phyloP scores from a whole-genome alignment of 441 rosid genomes.

The Jatropha podagrica region DNA sequence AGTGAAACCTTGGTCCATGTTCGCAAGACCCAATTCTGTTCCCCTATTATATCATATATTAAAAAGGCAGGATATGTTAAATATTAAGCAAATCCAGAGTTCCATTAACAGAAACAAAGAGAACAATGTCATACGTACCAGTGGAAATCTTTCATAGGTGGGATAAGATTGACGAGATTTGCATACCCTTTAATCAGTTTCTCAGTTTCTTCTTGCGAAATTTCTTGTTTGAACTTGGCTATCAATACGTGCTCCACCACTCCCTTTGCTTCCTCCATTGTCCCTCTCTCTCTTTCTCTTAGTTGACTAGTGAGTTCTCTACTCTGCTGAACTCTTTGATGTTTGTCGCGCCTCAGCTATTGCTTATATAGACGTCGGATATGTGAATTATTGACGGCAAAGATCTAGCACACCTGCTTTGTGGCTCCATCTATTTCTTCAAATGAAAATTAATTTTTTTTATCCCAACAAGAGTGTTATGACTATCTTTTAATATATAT shows the following conservation, averaged over 20 bases:
- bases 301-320: too few species aligned
- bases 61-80: too few species aligned
- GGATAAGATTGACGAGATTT: slow-evolving; percentile 51
- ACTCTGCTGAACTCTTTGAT: too few species aligned
- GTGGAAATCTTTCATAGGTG: slow-evolving; percentile 66
- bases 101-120: neutral
- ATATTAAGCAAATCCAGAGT: too few species aligned
- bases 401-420: too few species aligned
- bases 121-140: slow-evolving; percentile 25
- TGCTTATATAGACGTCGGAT: too few species aligned
- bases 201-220: slow-evolving; percentile 34
- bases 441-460: too few species aligned
- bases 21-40: slow-evolving; percentile 57
- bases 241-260: slow-evolving; percentile 59
- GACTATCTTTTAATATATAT: too few species aligned
- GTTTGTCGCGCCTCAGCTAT: too few species aligned
- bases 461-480: too few species aligned
- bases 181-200: slow-evolving; percentile 56
- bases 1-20: slow-evolving; percentile 61
- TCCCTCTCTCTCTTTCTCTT: slow-evolving; percentile 1
- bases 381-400: too few species aligned
- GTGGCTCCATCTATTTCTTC: too few species aligned
- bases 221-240: slow-evolving; percentile 60
- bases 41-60: slow-evolving; percentile 40
- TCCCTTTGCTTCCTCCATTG: slow-evolving; percentile 54